Conservation (phyloP, 2,329 filamentous ascomycete species). For the Pseudogymnoascus sp. region DNA sequence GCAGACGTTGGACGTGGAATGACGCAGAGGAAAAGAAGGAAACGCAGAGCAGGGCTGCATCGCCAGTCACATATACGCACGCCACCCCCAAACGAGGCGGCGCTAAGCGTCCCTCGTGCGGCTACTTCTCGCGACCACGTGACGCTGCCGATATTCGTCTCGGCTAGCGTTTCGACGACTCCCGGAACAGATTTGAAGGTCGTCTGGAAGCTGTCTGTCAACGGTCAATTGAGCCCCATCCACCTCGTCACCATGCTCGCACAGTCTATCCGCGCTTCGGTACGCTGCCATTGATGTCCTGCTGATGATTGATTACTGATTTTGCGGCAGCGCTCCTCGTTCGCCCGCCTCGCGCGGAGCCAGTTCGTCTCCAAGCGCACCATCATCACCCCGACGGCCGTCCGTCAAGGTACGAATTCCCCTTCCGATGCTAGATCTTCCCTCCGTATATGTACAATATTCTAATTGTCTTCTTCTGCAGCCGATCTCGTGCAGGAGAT, state of each 20-base stretch:
- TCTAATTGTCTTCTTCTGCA: conserved; percentile 32
- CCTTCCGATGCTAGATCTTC: background rate
- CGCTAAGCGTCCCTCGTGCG: background rate
- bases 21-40: conserved; percentile 16
- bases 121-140: conserved; percentile 6
- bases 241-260: conserved; percentile 28
- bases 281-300: conserved; percentile 19
- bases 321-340: conserved; percentile 28
- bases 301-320: conserved; percentile 16
- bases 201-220: conserved; percentile 13
- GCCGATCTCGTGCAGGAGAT: conserved; percentile 97
- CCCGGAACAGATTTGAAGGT: conserved; percentile 11
- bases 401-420: conserved; percentile 27
- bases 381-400: conserved; percentile 29
- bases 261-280: conserved; percentile 30
- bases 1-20: conserved; percentile 21
- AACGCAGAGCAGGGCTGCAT: conserved; percentile 1
- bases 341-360: conserved; percentile 28
- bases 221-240: conserved; percentile 26
- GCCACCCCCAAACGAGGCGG: background rate
- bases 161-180: conserved; percentile 11
- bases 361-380: conserved; percentile 27
- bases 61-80: conserved; percentile 3
- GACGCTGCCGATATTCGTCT: conserved; percentile 1
- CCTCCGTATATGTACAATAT: background rate